Conservation (phyloP, 2,329 filamentous ascomycete species). For the Tolypocladium tundrense region DNA sequence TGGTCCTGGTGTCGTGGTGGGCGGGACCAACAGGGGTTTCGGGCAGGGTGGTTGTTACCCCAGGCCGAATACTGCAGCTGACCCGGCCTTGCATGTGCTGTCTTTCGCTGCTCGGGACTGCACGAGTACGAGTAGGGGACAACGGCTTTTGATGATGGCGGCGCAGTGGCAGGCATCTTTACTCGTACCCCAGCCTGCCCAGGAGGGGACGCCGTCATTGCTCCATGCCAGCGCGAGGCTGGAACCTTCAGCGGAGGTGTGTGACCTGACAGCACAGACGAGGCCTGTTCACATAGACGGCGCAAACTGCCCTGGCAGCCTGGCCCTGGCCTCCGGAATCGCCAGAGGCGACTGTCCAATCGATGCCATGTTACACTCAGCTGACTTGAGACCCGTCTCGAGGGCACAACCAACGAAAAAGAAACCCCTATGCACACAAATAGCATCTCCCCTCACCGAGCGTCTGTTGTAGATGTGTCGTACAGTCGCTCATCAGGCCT, state of each 20-base stretch:
- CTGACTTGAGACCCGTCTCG: background rate
- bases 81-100: background rate
- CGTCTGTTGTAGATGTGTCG: background rate
- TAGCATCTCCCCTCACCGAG: background rate
- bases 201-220: background rate
- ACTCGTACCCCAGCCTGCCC: background rate
- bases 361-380: background rate
- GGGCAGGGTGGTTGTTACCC: background rate
- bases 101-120: background rate
- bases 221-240: background rate
- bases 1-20: background rate
- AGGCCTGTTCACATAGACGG: too few species aligned
- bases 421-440: background rate
- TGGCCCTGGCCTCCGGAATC: background rate
- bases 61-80: background rate
- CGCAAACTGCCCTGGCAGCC: background rate
- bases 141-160: background rate
- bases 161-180: background rate
- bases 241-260: background rate
- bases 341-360: background rate
- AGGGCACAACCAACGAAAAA: background rate
- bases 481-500: background rate
- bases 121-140: background rate
- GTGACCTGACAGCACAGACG: background rate
- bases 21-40: background rate